These are phyloP conservation scores for Camelina sativa DNA, from an alignment of 345 rosid species.

Conservation along the genomic window DNA sequence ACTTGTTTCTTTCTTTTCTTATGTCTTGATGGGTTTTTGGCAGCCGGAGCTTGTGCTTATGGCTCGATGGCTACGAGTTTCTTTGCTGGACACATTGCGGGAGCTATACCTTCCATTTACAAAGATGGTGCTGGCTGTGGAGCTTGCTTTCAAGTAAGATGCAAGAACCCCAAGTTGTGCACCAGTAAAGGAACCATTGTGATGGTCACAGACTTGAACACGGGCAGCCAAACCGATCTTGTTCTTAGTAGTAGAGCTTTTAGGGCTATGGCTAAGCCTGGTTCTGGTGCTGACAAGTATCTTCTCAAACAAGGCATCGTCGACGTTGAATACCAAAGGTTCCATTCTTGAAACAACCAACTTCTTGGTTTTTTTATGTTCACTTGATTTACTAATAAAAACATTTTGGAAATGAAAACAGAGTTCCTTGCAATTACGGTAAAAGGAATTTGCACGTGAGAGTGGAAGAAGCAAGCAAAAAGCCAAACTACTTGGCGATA, in stretches of 20 bases:
- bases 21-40: slow-evolving; percentile 35
- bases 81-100: slow-evolving; percentile 72
- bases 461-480: slow-evolving; percentile 86
- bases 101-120: slow-evolving; percentile 65
- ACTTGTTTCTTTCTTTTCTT: slow-evolving; percentile 27
- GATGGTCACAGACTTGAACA: slow-evolving; percentile 69
- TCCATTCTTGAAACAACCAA: background rate
- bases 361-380: background rate
- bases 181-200: slow-evolving; percentile 68
- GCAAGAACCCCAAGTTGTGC: slow-evolving; percentile 64
- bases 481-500: slow-evolving; percentile 73
- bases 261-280: slow-evolving; percentile 69
- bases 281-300: slow-evolving; percentile 50
- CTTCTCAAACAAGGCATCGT: slow-evolving; percentile 63
- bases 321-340: slow-evolving; percentile 74
- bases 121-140: slow-evolving; percentile 90
- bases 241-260: slow-evolving; percentile 86
- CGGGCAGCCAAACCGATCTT: slow-evolving; percentile 64
- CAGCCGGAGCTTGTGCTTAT: slow-evolving; percentile 90
- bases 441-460: slow-evolving; percentile 66
- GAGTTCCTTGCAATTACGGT: slow-evolving; percentile 83
- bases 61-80: slow-evolving; percentile 68
- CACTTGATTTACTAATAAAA: background rate
- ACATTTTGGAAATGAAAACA: slow-evolving; percentile 32
- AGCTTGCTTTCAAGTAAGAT: slow-evolving; percentile 88